These are phyloP conservation scores for Cronartium quercuum DNA, from an alignment of 1,284 basidiomycete species.

Conservation along the genomic window DNA sequence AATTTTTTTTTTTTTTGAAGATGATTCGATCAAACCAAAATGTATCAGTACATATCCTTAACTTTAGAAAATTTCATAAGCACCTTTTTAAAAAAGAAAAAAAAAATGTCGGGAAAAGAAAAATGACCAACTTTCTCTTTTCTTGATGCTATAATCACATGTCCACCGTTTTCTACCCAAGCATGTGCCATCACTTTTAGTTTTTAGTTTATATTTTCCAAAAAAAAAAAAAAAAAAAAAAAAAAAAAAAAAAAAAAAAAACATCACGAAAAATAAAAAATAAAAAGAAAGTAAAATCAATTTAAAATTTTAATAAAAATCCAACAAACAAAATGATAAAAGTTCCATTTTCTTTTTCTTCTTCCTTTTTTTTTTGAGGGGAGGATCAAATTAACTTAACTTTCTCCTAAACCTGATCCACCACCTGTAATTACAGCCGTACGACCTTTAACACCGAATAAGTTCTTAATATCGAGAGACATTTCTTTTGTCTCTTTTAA, in stretches of 20 bases:
- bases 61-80: too few relatives aligned
- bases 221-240: too few relatives aligned
- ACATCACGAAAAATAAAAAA: not conserved
- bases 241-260: too few relatives aligned
- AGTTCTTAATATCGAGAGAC: conserved; percentile 15
- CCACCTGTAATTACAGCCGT: conserved; percentile 39
- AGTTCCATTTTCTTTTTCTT: not conserved
- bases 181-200: conserved; percentile 37
- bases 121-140: conserved; percentile 30
- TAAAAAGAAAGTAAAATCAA: not conserved
- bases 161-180: conserved; percentile 34
- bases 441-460: conserved; percentile 28
- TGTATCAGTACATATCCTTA: not conserved
- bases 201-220: too few relatives aligned
- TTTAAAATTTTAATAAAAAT: not conserved
- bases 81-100: too few relatives aligned
- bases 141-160: conserved; percentile 38
- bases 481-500: too few relatives aligned
- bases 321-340: not conserved
- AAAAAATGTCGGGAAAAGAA: not conserved
- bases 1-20: too few relatives aligned
- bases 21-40: not conserved
- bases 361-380: not conserved
- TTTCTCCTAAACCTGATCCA: conserved; percentile 38
- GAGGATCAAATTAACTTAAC: conserved; percentile 16